phyloP scores from a whole-genome alignment of 78 protist species.

The Guillardia theta region DNA sequence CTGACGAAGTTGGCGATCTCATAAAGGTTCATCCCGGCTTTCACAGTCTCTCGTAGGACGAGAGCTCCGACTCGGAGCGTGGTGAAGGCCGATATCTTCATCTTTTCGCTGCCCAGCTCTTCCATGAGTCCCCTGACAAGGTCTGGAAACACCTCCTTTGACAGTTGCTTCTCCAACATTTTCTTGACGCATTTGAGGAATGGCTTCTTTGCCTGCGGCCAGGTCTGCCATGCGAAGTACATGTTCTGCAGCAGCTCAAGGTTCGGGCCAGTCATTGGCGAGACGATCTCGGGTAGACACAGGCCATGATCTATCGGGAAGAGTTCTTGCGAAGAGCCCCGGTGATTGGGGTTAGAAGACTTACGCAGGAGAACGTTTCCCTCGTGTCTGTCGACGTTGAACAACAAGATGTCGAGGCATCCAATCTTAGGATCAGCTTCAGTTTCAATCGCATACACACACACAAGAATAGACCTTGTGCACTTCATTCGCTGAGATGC shows the following conservation, averaged over 20 bases:
- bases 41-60: neutral
- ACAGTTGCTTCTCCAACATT: neutral
- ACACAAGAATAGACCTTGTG: too few relatives aligned
- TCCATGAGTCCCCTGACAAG: neutral
- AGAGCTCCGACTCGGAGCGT: neutral
- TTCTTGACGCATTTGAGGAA: neutral
- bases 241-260: neutral
- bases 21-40: neutral
- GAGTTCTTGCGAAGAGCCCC: neutral
- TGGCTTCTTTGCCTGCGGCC: neutral
- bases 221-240: slow-evolving; percentile 3
- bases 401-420: neutral
- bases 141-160: neutral
- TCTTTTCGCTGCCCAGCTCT: neutral
- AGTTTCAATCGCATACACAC: too few relatives aligned
- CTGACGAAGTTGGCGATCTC: neutral
- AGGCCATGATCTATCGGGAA: slow-evolving; percentile 21
- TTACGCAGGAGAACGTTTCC: neutral
- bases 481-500: neutral
- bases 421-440: too few relatives aligned
- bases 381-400: neutral
- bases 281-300: neutral
- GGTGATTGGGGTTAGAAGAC: neutral
- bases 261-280: neutral
- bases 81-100: neutral